Evolutionary conservation across 805 yeast species (phyloP).

Genomic region (Barnettozyma salicaria): DNA sequence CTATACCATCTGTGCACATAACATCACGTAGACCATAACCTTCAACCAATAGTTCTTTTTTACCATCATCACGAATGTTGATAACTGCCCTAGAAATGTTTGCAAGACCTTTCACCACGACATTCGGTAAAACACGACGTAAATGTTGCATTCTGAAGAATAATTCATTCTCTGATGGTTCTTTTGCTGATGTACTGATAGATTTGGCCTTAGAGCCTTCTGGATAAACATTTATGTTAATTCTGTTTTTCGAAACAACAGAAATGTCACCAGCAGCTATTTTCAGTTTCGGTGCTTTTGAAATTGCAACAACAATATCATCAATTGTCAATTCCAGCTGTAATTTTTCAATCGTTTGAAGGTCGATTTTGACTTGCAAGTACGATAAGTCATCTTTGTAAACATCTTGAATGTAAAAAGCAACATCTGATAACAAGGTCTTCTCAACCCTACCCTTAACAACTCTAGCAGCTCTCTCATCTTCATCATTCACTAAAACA

Average conservation of each 20-base stretch:
- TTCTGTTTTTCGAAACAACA: conserved; percentile 55
- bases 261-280: conserved; percentile 67
- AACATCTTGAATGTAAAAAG: conserved; percentile 88
- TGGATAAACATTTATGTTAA: conserved; percentile 54
- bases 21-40: conserved; percentile 96
- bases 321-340: conserved; percentile 86
- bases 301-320: conserved; percentile 78
- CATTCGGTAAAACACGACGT: conserved; percentile 76
- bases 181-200: conserved; percentile 36
- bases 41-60: conserved; percentile 89
- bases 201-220: conserved; percentile 39
- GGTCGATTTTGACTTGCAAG: conserved; percentile 75
- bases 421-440: conserved; percentile 80
- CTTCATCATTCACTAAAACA: conserved; percentile 83
- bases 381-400: conserved; percentile 75
- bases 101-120: conserved; percentile 89
- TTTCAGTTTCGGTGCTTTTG: conserved; percentile 83
- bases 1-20: conserved; percentile 95
- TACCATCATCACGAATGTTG: conserved; percentile 80
- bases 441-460: conserved; percentile 97
- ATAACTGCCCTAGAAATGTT: conserved; percentile 94
- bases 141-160: conserved; percentile 87
- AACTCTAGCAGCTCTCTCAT: conserved; percentile 97
- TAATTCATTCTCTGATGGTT: conserved; percentile 40
- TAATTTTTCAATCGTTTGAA: conserved; percentile 76